Evolutionary conservation across 495 filamentous ascomycete genomes (phyloP).

Genomic region (Neurospora hispaniola): DNA sequence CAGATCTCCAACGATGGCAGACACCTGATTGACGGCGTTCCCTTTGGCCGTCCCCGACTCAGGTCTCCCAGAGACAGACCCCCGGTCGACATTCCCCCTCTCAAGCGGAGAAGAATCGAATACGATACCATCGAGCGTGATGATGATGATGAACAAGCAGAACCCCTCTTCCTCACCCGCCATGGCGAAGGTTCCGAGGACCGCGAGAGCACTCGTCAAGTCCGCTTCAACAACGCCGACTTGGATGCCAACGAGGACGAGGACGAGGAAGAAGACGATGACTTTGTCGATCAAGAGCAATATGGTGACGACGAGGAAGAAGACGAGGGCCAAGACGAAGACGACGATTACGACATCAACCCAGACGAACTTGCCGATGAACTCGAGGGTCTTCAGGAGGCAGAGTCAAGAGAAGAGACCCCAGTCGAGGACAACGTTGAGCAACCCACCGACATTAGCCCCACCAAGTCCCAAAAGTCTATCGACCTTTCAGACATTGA

Average conservation of each 20-base stretch:
- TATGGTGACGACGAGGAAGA: slow-evolving; percentile 12
- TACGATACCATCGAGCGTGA: slow-evolving; percentile 25
- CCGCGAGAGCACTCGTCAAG: slow-evolving; percentile 14
- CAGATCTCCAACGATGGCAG: slow-evolving; percentile 75
- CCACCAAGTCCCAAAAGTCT: background rate
- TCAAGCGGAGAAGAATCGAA: slow-evolving; percentile 55
- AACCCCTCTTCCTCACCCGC: slow-evolving; percentile 27
- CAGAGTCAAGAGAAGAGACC: background rate
- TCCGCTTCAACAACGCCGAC: slow-evolving; percentile 11
- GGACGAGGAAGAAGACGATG: slow-evolving; percentile 9
- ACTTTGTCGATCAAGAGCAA: slow-evolving; percentile 6
- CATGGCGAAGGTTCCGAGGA: slow-evolving; percentile 23
- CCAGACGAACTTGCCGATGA: slow-evolving; percentile 10
- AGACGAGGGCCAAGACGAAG: slow-evolving; percentile 21
- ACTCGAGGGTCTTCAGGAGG: background rate
- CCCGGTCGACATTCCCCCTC: slow-evolving; percentile 59
- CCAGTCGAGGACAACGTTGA: background rate
- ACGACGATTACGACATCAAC: slow-evolving; percentile 12
- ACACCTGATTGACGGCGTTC: slow-evolving; percentile 79
- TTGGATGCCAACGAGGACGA: slow-evolving; percentile 13
- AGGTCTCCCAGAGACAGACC: slow-evolving; percentile 52
- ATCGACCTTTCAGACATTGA: slow-evolving; percentile 15
- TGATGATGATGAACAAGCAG: slow-evolving; percentile 16
- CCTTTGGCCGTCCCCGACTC: slow-evolving; percentile 70
- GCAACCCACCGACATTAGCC: background rate